These are phyloP conservation scores for Gentiana macrophylla DNA, from an alignment of 257 asterid species.

Conservation along the genomic window DNA sequence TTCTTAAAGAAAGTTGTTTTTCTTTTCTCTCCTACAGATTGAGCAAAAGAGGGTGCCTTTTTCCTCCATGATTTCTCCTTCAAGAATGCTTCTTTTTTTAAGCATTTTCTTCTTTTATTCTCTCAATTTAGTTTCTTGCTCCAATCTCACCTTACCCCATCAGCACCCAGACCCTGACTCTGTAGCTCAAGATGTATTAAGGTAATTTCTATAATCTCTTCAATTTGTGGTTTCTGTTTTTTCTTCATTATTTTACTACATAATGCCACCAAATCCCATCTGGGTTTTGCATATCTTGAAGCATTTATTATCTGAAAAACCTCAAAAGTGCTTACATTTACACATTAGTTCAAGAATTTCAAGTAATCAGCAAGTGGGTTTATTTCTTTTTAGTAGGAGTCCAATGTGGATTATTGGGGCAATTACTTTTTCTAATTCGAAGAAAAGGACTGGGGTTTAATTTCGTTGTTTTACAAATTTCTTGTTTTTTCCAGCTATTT, in stretches of 20 bases:
- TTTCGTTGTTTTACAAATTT: not conserved
- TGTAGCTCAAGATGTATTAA: conserved; percentile 56
- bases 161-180: conserved; percentile 87
- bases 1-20: conserved; percentile 6
- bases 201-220: conserved; percentile 28
- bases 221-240: conserved; percentile 8
- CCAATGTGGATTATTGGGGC: not conserved
- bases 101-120: conserved; percentile 35
- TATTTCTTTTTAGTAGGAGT: no score
- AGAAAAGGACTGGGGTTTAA: no score
- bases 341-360: no score
- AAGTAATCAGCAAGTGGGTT: no score
- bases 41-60: conserved; percentile 14
- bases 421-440: no score
- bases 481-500: not conserved
- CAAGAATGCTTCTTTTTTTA: conserved; percentile 38
- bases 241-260: conserved; percentile 1
- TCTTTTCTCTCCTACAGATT: conserved; percentile 23
- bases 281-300: not conserved
- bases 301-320: conserved; percentile 11
- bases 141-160: conserved; percentile 62
- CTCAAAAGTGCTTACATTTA: no score
- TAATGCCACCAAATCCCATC: not conserved
- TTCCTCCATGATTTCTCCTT: conserved; percentile 8
- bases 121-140: conserved; percentile 18